Evolutionary conservation across 2,329 filamentous ascomycete genomes (phyloP).

Genomic region (Curvularia eragrostidis): DNA sequence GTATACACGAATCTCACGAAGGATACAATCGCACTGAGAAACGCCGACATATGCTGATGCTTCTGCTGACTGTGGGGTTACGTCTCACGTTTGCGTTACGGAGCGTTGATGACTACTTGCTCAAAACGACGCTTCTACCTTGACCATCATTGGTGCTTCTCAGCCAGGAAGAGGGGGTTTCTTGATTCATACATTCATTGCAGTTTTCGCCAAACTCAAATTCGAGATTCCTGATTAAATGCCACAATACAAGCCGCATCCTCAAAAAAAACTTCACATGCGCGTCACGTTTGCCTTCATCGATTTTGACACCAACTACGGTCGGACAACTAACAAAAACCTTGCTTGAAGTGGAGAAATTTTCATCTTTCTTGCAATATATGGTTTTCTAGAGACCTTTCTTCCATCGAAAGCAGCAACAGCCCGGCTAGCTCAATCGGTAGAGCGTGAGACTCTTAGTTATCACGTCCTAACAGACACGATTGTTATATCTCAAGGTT

Average conservation of each 20-base stretch:
- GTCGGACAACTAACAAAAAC: no score
- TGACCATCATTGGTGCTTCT: constrained; percentile 9
- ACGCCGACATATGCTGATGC: neutral
- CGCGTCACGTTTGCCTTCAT: no score
- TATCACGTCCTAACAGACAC: constrained; percentile 25
- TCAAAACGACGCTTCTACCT: neutral
- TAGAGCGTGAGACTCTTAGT: constrained; percentile 53
- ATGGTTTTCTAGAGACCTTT: no score
- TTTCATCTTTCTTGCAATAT: no score
- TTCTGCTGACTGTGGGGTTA: neutral
- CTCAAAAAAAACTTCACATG: no score
- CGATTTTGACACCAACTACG: no score
- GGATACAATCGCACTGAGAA: neutral
- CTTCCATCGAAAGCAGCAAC: constrained; percentile 21
- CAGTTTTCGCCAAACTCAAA: constrained; percentile 7
- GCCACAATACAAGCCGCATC: constrained; percentile 6
- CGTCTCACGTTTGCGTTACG: neutral
- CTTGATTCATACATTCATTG: constrained; percentile 4
- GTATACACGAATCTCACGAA: neutral
- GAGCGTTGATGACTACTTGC: neutral
- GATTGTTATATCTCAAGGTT: constrained; percentile 28
- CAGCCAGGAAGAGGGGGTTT: constrained; percentile 9
- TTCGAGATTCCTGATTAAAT: constrained; percentile 5
- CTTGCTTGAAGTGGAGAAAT: no score
- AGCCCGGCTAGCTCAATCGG: constrained; percentile 46